A percentile compares a stretch with the other conserved stretches of the same genome.
These are phyloP conservation scores for Rhynchosporium agropyri DNA, from an alignment of 2,329 filamentous ascomycete species.

Conservation along the genomic window DNA sequence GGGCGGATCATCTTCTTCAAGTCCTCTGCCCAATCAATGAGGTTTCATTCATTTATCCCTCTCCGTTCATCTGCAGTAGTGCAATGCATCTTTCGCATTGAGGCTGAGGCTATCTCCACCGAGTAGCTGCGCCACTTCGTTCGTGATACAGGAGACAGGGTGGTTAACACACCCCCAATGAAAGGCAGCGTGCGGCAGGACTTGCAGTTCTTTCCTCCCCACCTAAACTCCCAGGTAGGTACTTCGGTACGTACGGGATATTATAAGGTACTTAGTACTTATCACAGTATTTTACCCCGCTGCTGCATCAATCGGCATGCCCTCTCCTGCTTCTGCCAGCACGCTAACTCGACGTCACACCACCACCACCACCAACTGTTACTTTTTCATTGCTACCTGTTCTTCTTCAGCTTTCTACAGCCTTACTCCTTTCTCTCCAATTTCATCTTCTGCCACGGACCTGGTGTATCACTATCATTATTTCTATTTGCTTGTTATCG, in stretches of 20 bases:
- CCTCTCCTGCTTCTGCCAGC: conserved; percentile 10
- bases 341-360: conserved; percentile 27
- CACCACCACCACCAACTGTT: not conserved
- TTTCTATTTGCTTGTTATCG: not conserved
- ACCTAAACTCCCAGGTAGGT: not conserved
- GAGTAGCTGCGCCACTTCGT: conserved; percentile 27
- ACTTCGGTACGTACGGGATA: no score
- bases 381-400: conserved; percentile 25
- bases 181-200: not conserved
- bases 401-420: conserved; percentile 26
- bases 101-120: conserved; percentile 15
- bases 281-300: not conserved
- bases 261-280: no score
- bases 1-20: not conserved
- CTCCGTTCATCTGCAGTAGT: conserved; percentile 16
- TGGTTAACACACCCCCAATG: conserved; percentile 11
- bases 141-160: conserved; percentile 12
- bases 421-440: conserved; percentile 19
- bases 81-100: conserved; percentile 20
- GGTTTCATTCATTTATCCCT: not conserved
- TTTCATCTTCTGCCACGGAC: conserved; percentile 6
- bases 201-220: conserved; percentile 10
- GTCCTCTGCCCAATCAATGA: conserved; percentile 5
- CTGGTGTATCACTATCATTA: not conserved
- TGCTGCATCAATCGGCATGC: conserved; percentile 1